Base-by-base conservation (phyloP, 495 filamentous ascomycete species). In the Parachaetomium inaequale region DNA sequence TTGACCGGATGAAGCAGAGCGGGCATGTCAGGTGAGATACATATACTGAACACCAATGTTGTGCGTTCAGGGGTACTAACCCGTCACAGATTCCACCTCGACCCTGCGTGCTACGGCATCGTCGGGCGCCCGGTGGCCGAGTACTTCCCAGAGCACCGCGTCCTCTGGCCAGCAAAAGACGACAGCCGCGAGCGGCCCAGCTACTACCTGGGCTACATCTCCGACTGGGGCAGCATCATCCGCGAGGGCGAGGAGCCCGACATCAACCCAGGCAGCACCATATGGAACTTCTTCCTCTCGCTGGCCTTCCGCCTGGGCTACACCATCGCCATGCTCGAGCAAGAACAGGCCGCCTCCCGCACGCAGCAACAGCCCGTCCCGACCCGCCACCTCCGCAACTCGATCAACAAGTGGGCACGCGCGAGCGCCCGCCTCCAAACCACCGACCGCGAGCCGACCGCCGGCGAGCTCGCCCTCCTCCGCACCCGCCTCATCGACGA, bases 71-170 rank as follows among this genome's bases (percentile, higher is more conserved):
- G 25, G 26, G 17, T 11, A 21, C 23, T 43, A 17, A 51, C n/a
- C 6, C 8, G 4, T 14, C 6, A 19, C 31, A 67, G 64, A 17
- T 73, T 71, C 61, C 32, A 32, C 5, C 54, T 59, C 4, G 67
- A 74, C 28, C 62, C 50, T 0, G 36, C 29, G 10, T 66, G 56
- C 47, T 74, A 71, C 63, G 72, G 70, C 53, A 17, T 64, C 58
- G 62, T 74, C 62, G 15, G 55, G 47, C 67, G 65, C 0, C 70
- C 70, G 0, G 1, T 14, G 0, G 26, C 26, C 38, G 31, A 63
- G 19, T 65, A 49, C 60, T 61, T 61, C 58, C 70, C 72, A 7
- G 70, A 74, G 43, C 59, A 71, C 54, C 68, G 68, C 14, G 64
- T 73, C 1, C 23, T 51, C 31, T 64, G 52, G 62, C 58, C 63